phyloP scores from a whole-genome alignment of 352 stramenopile species.

The Plasmopara viticola region DNA sequence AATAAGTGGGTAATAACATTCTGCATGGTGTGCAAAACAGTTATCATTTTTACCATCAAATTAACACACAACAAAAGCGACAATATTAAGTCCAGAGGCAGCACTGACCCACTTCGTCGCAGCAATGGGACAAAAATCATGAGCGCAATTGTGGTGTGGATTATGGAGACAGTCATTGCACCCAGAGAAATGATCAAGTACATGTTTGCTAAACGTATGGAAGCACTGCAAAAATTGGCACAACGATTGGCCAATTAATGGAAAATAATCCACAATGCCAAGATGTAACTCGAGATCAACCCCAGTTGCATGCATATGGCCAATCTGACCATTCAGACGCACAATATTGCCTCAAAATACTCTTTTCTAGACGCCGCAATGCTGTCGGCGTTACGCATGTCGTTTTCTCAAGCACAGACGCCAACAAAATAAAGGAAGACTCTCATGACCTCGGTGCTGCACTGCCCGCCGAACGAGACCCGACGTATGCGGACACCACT shows the following conservation, averaged over 20 bases:
- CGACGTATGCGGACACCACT: too few relatives aligned
- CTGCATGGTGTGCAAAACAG: background rate
- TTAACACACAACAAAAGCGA: constrained; percentile 43
- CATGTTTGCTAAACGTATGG: constrained; percentile 26
- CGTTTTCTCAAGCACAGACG: constrained; percentile 25
- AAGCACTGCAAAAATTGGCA: constrained; percentile 35
- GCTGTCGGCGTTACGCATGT: constrained; percentile 15
- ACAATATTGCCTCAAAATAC: constrained; percentile 54
- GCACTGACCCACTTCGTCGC: constrained; percentile 43
- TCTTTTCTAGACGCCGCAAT: constrained; percentile 51
- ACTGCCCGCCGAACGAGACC: too few relatives aligned
- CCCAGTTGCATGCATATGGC: constrained; percentile 29
- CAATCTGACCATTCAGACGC: constrained; percentile 36
- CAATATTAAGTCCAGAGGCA: constrained; percentile 52
- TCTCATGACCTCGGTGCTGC: too few relatives aligned
- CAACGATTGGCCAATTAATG: constrained; percentile 39
- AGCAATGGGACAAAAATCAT: constrained; percentile 76
- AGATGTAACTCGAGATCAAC: constrained; percentile 56
- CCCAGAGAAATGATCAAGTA: constrained; percentile 51
- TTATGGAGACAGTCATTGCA: constrained; percentile 44
- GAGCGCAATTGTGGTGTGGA: constrained; percentile 56
- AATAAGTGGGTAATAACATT: constrained; percentile 5
- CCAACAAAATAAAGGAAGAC: too few relatives aligned
- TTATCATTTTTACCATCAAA: constrained; percentile 29
- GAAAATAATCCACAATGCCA: constrained; percentile 65